Percentiles rank a stretch among this genome's conserved stretches.
phyloP scores from a whole-genome alignment of 139 green algal species.

The Coccomyxa sp. region DNA sequence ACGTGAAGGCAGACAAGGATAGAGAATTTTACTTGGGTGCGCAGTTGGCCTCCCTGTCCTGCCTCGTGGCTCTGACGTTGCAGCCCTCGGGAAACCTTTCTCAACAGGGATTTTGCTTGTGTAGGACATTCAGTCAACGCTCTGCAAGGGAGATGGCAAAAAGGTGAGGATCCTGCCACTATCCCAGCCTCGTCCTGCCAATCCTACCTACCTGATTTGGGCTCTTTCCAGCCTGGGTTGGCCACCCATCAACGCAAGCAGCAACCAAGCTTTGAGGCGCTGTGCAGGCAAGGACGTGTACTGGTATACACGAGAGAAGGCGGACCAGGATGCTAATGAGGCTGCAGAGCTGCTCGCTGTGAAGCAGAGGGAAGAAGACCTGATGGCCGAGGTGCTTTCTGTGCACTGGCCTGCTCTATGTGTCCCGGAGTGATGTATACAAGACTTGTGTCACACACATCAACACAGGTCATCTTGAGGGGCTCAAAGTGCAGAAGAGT shows the following conservation, averaged over 20 bases:
- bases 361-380: conserved; percentile 65
- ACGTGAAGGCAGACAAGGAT: conserved; percentile 45
- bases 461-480: no score
- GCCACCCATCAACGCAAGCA: background rate
- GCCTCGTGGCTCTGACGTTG: no score
- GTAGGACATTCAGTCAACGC: conserved; percentile 73
- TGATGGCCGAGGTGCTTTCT: conserved; percentile 70
- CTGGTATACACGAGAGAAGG: conserved; percentile 69
- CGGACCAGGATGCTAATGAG: conserved; percentile 6
- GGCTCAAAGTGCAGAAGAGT: no score
- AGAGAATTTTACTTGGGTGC: conserved; percentile 73
- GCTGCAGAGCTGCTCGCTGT: conserved; percentile 51
- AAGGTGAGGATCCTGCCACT: conserved; percentile 3
- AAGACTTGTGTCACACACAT: no score
- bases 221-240: background rate
- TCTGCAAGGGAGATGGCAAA: conserved; percentile 34
- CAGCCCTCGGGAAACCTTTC: no score
- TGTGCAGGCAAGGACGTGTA: conserved; percentile 57
- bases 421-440: background rate
- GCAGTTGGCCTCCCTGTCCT: no score
- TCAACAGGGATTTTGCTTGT: no score
- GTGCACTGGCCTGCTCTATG: background rate
- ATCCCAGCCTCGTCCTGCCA: no score
- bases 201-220: background rate
- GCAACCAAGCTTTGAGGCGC: background rate